Evolutionary conservation across 768 basidiomycete species (phyloP), one percentile per base, ranked within the genome.

Genomic region (Leccinum obscurum): DNA sequence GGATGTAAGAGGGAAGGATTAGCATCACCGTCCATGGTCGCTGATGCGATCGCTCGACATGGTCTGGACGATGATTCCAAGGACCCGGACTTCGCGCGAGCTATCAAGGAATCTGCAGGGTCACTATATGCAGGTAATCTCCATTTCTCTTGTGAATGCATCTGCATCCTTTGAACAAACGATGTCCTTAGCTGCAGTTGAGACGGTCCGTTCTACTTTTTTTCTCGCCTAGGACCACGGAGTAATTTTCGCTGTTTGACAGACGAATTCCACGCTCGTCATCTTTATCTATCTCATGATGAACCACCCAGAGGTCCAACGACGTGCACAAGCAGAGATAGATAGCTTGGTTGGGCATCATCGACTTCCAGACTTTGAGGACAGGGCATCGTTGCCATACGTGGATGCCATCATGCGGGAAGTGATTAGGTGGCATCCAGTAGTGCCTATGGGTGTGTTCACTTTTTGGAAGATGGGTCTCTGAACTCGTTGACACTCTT

Each of bases 51-150:
- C 9, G 2, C 41, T 20, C 17, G 41, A 44, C 10, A 44, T 44
- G 41, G 10, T n/a, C n/a, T 44, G 10, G 41, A n/a, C 41, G n/a
- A 44, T 44, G n/a, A 44, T 44, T n/a, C 41, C n/a, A 44, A 20
- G 26, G 14, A 51, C 4, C 22, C 50, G 50, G 50, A 30, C 8
- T 28, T 51, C 15, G 26, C 26, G 8, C 26, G 26, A 51, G 50
- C 50, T 26, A 30, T 26, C 50, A 30, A 30, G 7, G 24, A 30
- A 26, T 30, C 50, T 30, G 50, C 50, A 22, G 68, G 59, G 26
- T 52, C 64, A 6, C 26, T 64, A 4, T 71, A 63, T 46, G 39
- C 58, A 51, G 70, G 70, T 69, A 26, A 44, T 9, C 4, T n/a
- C 41, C n/a, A 20, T 44, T 44, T 44, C 9, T 44, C 41, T 20